Evolutionary conservation across 2,329 filamentous ascomycete genomes (phyloP), one percentile per base, ranked within the genome.

Genomic region (Bipolaris bicolor): DNA sequence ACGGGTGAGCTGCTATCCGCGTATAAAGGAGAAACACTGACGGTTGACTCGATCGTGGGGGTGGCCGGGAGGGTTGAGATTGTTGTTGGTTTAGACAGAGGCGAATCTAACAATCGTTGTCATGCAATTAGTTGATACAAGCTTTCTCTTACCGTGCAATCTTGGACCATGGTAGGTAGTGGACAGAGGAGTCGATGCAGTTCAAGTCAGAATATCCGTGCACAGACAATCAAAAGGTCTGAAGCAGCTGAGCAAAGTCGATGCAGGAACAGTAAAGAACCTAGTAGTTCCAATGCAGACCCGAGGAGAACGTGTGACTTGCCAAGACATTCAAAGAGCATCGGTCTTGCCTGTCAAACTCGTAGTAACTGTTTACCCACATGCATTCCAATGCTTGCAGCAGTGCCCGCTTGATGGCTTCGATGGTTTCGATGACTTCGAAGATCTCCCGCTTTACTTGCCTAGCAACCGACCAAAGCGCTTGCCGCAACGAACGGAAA

Each of bases 381-480:
- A 49, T 61, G 49, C 58, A 61, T 48, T 36, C 16, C 29, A 52
- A 45, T 51, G 46, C 18, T 39, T 10, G 31, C 22, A 9, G 31
- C 34, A 37, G 18, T 7, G 15, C n/a, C 37, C 40, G 24, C 29
- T 16, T 20, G 22, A 16, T 55, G 22, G 26, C 41, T 16, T 34
- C 29, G 13, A 40, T 55, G 22, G 20, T 41, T 20, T 33, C 34
- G n/a, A 47, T 52, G 4, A 24, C 6, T 24, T 24, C 6, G 22
- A 24, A 5, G 37, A 7, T 29, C 16, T 18, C 29, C 37, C 39
- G 26, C 24, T 48, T 49, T 49, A 37, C 49, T 46, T 52, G 16
- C 49, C 11, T 40, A n/a, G 15, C 29, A 29, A n/a, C 40, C 15
- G 13, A 20, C 40, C 16, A 10, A 41, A 46, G 49, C 18, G 36